phyloP scores from a whole-genome alignment of 257 asterid genomes.

The Solanum chiquidenum region DNA sequence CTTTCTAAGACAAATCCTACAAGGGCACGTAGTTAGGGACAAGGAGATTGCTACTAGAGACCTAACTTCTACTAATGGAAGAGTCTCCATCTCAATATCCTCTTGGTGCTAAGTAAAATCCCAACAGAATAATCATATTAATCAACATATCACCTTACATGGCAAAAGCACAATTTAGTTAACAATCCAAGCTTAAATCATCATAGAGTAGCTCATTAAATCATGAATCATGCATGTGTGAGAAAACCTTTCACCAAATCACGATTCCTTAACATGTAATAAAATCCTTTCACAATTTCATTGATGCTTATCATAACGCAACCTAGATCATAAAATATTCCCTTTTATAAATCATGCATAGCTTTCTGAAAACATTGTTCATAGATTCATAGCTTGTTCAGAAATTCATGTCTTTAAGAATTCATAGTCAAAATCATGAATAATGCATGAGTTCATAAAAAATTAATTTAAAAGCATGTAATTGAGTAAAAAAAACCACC shows the following conservation, averaged over 20 bases:
- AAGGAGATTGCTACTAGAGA: no score
- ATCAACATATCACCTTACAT: neutral
- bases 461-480: neutral
- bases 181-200: neutral
- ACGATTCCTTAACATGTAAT: neutral
- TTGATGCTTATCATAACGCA: neutral
- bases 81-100: neutral
- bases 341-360: neutral
- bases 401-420: neutral
- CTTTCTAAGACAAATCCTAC: neutral
- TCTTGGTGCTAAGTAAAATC: neutral
- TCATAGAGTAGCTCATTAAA: neutral
- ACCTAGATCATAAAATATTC: no score
- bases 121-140: neutral
- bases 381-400: neutral
- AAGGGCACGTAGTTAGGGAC: neutral
- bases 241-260: neutral
- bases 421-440: neutral
- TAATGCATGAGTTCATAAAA: neutral
- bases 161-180: neutral
- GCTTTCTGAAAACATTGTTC: neutral
- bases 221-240: neutral
- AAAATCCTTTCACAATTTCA: neutral
- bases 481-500: no score
- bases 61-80: neutral